Base-by-base conservation (phyloP, 164 flowering plant genomes). In the Santalum album region DNA sequence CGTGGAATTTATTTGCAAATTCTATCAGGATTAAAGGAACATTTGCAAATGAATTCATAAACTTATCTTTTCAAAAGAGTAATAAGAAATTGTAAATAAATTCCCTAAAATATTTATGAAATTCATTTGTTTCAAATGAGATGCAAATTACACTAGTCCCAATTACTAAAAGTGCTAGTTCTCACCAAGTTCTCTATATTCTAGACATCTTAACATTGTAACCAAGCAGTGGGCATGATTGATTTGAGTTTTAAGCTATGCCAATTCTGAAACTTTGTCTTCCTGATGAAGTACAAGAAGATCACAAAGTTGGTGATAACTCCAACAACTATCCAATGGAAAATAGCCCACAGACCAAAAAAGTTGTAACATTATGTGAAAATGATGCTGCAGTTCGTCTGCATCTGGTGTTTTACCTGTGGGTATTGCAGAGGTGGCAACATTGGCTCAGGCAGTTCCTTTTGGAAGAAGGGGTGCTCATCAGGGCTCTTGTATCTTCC, bases 401-500 rank as follows among this genome's bases (percentile, higher is more conserved):
- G n/a, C n/a, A n/a, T 34, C 20, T 15, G 27, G 26, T 36, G 24
- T 52, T 38, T 53, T 63, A 88, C 99, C 84, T 78, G 70, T 42
- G 96, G 96, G 62, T 89, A 89, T 34, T 84, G 83, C 64, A 92
- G 20, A 55, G 96, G 90, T 20, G 96, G 96, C 54, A 92, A 58
- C 66, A 87, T 5, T 19, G 96, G 90, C 42, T 81, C 84, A 14
- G 94, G 95, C 39, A 89, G 70, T 49, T 71, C 80, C 20, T 72
- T 57, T 1, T 86, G 86, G 65, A 89, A 92, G 72, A 92, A 92
- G 24, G 96, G 87, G 65, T 89, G 99, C 67, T 92, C 99, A 64
- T 92, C 99, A 7, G 99, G 96, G 72, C 88, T 84, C 57, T 72
- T 77, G 78, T 81, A 92, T 70, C 96, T 71, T 40, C 96, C 99